These are phyloP conservation scores for Mesotaenium endlicherianum DNA, from an alignment of 139 green algal species.

Conservation along the genomic window DNA sequence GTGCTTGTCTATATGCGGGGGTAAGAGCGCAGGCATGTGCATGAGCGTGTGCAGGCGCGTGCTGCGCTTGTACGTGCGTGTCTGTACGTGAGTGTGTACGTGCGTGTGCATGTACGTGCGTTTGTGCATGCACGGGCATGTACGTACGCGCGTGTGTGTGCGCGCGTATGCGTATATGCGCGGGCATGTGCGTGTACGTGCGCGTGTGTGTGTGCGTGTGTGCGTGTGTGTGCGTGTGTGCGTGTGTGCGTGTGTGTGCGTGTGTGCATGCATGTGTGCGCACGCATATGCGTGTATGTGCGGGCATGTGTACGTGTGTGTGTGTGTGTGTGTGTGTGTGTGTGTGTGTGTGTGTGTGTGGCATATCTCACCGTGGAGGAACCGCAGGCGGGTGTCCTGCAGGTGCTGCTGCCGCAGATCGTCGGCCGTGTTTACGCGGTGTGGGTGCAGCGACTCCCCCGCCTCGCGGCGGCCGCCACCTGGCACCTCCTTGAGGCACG, in stretches of 20 bases:
- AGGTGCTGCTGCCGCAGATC: slow-evolving; percentile 17
- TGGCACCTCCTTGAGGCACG: slow-evolving; percentile 9
- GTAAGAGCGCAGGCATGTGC: too few species aligned
- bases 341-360: neutral
- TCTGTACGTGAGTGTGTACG: too few species aligned
- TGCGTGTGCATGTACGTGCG: neutral
- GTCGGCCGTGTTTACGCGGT: neutral
- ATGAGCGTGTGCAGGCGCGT: too few species aligned
- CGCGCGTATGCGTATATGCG: neutral
- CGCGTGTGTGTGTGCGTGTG: neutral
- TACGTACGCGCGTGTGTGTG: neutral
- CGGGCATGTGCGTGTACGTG: neutral
- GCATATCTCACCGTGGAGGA: slow-evolving; percentile 29
- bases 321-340: neutral
- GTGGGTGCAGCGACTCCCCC: neutral
- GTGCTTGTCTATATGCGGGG: too few species aligned
- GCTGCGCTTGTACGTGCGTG: too few species aligned
- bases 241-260: neutral
- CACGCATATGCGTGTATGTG: neutral
- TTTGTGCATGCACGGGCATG: neutral
- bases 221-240: neutral
- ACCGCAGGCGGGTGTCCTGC: slow-evolving; percentile 17
- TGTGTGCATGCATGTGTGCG: neutral
- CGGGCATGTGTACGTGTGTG: neutral
- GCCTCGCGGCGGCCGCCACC: neutral